A percentile compares a stretch with the other conserved stretches of the same genome.
These are phyloP conservation scores for Ocimum tenuiflorum DNA, from an alignment of 257 asterid species.

Conservation along the genomic window DNA sequence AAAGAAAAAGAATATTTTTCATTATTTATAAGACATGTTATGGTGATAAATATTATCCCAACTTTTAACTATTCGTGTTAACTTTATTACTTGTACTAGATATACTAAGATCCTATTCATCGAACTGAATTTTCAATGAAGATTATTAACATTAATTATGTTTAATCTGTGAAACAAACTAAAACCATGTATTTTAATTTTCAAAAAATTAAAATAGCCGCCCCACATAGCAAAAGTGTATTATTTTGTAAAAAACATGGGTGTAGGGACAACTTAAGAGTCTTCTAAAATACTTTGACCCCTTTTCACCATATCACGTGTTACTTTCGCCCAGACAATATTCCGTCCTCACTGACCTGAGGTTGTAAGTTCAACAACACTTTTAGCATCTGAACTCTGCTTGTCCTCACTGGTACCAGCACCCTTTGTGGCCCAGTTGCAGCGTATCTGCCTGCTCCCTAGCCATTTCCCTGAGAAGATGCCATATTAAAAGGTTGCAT, in stretches of 20 bases:
- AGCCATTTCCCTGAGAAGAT: slow-evolving; percentile 77
- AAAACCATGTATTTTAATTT: too few relatives aligned
- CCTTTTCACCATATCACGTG: background rate
- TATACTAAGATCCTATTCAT: too few relatives aligned
- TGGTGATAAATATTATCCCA: too few relatives aligned
- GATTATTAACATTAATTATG: too few relatives aligned
- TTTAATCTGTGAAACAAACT: too few relatives aligned
- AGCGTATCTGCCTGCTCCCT: slow-evolving; percentile 90
- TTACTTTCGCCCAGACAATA: background rate
- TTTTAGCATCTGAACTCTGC: slow-evolving; percentile 72
- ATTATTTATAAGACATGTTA: background rate
- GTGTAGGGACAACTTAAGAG: background rate
- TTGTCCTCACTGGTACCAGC: slow-evolving; percentile 72
- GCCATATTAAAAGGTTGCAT: slow-evolving; percentile 7
- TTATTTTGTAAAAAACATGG: too few relatives aligned
- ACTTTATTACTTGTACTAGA: too few relatives aligned
- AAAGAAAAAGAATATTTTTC: background rate
- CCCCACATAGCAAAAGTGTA: too few relatives aligned
- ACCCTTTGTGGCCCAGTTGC: slow-evolving; percentile 97
- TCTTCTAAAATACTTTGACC: too few relatives aligned
- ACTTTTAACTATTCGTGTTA: too few relatives aligned
- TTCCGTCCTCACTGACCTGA: slow-evolving; percentile 44
- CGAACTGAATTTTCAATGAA: too few relatives aligned
- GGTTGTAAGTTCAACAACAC: slow-evolving; percentile 76
- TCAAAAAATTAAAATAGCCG: too few relatives aligned